These are phyloP conservation scores for Diaporthe sp. DNA, from an alignment of 2,329 filamentous ascomycete species.

Conservation along the genomic window DNA sequence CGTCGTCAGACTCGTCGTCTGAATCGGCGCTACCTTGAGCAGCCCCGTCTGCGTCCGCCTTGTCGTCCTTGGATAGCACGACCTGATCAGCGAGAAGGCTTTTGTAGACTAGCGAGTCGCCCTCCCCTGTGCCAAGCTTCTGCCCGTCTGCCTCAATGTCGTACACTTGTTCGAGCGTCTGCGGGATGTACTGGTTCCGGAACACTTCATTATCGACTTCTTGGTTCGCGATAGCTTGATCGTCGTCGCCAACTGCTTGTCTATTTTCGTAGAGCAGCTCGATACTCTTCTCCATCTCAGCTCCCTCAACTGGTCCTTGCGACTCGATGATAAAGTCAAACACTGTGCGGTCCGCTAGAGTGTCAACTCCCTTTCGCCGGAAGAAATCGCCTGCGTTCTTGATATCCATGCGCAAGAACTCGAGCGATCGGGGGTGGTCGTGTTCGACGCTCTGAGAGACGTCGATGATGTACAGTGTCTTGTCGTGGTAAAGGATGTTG, in stretches of 20 bases:
- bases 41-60: slow-evolving; percentile 48
- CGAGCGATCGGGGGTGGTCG: slow-evolving; percentile 90
- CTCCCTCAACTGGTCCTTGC: slow-evolving; percentile 71
- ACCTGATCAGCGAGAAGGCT: slow-evolving; percentile 83
- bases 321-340: slow-evolving; percentile 84
- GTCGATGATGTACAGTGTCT: slow-evolving; percentile 91
- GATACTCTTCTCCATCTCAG: slow-evolving; percentile 71
- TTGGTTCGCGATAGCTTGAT: slow-evolving; percentile 62
- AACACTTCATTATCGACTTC: slow-evolving; percentile 94
- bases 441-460: slow-evolving; percentile 98
- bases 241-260: slow-evolving; percentile 51
- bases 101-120: slow-evolving; percentile 84
- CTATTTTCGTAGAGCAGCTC: slow-evolving; percentile 75
- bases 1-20: slow-evolving; percentile 61
- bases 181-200: slow-evolving; percentile 95
- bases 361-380: slow-evolving; percentile 84
- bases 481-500: slow-evolving; percentile 91
- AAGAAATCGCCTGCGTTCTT: slow-evolving; percentile 98
- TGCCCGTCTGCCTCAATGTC: slow-evolving; percentile 93
- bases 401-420: slow-evolving; percentile 98
- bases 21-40: slow-evolving; percentile 54
- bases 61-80: slow-evolving; percentile 54
- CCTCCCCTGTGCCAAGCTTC: slow-evolving; percentile 79
- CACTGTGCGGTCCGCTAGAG: slow-evolving; percentile 80
- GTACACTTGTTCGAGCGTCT: slow-evolving; percentile 95